Conservation (phyloP, 192 early-diverging fungal genomes). For the Dimargaris verticillata region DNA sequence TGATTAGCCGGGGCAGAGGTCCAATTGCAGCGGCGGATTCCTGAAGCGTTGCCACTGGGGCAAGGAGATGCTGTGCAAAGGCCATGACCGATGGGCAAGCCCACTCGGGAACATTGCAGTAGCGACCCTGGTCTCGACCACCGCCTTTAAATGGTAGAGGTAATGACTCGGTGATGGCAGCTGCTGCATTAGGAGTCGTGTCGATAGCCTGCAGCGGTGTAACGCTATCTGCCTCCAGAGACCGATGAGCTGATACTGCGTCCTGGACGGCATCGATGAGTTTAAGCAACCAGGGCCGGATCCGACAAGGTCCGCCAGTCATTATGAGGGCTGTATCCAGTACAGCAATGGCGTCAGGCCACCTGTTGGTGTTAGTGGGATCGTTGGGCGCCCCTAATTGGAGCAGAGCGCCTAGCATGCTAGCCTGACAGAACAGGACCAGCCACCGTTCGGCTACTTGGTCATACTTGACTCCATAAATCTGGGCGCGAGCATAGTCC, state of each 20-base stretch:
- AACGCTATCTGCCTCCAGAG: too few species aligned
- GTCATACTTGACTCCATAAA: neutral
- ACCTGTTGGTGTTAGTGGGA: too few species aligned
- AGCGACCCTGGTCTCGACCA: neutral
- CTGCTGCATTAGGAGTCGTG: neutral
- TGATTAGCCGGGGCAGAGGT: constrained; percentile 20
- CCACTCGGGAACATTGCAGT: neutral
- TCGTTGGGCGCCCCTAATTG: neutral
- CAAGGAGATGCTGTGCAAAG: neutral
- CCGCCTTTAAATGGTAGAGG: neutral
- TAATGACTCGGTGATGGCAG: neutral
- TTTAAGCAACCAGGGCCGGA: too few species aligned
- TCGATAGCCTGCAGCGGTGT: neutral
- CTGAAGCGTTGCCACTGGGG: neutral
- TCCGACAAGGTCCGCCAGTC: neutral
- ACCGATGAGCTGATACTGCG: too few species aligned
- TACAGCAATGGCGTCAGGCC: neutral
- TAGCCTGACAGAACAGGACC: neutral
- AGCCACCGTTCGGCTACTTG: neutral
- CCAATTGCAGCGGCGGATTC: neutral
- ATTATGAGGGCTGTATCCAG: constrained; percentile 9
- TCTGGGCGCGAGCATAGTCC: constrained; percentile 3
- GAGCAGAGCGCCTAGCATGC: neutral
- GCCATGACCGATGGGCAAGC: neutral
- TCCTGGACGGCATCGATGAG: neutral